These are phyloP conservation scores for Verticillium nubilum DNA, from an alignment of 2,329 filamentous ascomycete genomes.

Conservation along the genomic window DNA sequence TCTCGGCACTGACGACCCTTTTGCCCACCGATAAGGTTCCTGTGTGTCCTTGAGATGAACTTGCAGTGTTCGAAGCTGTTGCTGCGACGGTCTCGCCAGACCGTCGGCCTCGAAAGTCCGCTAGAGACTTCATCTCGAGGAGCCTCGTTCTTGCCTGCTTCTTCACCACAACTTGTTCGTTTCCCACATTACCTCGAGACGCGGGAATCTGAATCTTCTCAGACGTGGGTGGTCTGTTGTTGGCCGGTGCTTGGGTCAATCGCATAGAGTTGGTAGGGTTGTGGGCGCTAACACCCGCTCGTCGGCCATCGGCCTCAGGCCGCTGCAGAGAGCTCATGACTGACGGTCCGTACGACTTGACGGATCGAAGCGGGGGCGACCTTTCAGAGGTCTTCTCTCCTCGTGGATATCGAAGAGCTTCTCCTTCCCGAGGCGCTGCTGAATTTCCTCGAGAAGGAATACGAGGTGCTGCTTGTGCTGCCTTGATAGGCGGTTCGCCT, in stretches of 20 bases:
- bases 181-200: background rate
- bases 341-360: background rate
- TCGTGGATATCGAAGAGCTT: background rate
- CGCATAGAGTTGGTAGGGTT: background rate
- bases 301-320: background rate
- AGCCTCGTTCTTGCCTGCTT: background rate
- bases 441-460: background rate
- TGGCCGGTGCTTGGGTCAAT: background rate
- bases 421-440: background rate
- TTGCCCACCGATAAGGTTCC: background rate
- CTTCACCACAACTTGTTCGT: background rate
- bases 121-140: background rate
- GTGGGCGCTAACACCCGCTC: background rate
- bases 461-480: background rate
- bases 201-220: background rate
- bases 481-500: background rate
- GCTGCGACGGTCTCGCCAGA: background rate
- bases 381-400: background rate
- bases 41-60: background rate
- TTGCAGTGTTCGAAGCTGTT: background rate
- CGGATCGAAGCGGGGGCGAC: background rate
- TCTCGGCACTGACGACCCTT: background rate
- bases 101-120: background rate
- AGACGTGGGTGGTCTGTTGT: background rate
- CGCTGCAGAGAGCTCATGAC: background rate